A percentile compares a stretch with the other conserved stretches of the same genome.
These are phyloP conservation scores for Heliocybe sulcata DNA, from an alignment of 1,284 basidiomycete genomes.

Conservation along the genomic window DNA sequence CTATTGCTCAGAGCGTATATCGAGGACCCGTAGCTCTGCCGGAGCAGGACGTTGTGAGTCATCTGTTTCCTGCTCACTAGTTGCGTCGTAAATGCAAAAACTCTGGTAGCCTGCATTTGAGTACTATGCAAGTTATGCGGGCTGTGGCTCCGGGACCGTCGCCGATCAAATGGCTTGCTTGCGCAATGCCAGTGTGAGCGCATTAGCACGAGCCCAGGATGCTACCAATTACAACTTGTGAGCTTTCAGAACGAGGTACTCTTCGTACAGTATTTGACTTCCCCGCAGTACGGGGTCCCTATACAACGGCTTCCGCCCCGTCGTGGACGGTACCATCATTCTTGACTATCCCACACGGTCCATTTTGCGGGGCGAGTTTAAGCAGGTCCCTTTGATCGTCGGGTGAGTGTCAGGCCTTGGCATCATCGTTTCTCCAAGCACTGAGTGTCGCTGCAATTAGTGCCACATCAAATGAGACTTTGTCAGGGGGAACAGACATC, in stretches of 20 bases:
- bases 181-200: background rate
- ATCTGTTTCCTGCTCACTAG: background rate
- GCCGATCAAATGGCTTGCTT: conserved; percentile 23
- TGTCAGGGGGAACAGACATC: conserved; percentile 30
- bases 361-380: conserved; percentile 35
- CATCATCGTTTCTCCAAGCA: no score
- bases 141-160: conserved; percentile 33
- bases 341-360: conserved; percentile 38
- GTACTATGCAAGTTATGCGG: conserved; percentile 38
- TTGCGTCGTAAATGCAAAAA: background rate
- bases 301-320: conserved; percentile 31
- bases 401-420: conserved; percentile 32
- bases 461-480: conserved; percentile 49
- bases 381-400: conserved; percentile 44
- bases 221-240: conserved; percentile 24
- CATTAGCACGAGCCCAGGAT: conserved; percentile 15
- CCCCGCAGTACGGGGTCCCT: conserved; percentile 20
- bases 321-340: conserved; percentile 43
- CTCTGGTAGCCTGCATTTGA: conserved; percentile 37
- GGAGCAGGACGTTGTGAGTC: conserved; percentile 37
- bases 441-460: conserved; percentile 17
- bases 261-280: conserved; percentile 1
- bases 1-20: conserved; percentile 55
- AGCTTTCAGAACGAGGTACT: conserved; percentile 5
- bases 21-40: conserved; percentile 39